A percentile compares a stretch with the other conserved stretches of the same genome.
Conservation (phyloP, 306 rosid species). For the Chamaecrista fasciculata region DNA sequence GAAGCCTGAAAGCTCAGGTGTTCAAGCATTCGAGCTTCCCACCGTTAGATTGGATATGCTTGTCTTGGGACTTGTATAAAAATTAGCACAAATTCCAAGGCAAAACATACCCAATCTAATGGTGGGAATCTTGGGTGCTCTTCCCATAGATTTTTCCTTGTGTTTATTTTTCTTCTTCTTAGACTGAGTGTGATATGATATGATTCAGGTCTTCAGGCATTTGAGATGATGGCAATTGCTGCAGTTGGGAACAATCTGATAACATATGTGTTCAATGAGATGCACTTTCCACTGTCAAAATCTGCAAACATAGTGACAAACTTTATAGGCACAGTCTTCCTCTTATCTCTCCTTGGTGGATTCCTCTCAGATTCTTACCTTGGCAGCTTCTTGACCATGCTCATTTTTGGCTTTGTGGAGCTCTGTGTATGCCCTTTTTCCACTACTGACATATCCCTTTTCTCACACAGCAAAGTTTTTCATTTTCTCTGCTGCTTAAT, state of each 20-base stretch:
- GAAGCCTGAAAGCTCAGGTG: too few relatives aligned
- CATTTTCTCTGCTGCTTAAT: too few relatives aligned
- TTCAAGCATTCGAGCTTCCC: too few relatives aligned
- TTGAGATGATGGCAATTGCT: slow-evolving; percentile 74
- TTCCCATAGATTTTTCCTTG: too few relatives aligned
- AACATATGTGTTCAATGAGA: slow-evolving; percentile 54
- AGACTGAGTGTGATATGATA: not conserved
- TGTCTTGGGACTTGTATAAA: too few relatives aligned
- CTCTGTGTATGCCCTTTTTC: slow-evolving; percentile 43
- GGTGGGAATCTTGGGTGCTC: too few relatives aligned
- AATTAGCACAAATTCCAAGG: too few relatives aligned
- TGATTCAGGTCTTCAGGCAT: slow-evolving; percentile 58
- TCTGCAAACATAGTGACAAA: slow-evolving; percentile 65
- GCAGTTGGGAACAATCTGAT: slow-evolving; percentile 66
- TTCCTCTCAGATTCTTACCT: slow-evolving; percentile 64
- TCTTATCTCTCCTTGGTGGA: slow-evolving; percentile 65
- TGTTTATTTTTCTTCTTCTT: not conserved
- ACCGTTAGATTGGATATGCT: too few relatives aligned
- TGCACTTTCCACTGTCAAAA: slow-evolving; percentile 62
- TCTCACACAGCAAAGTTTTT: not conserved
- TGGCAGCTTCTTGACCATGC: slow-evolving; percentile 62
- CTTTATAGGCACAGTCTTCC: slow-evolving; percentile 60
- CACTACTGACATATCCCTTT: not conserved
- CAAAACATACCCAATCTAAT: too few relatives aligned
- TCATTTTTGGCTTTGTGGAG: slow-evolving; percentile 58